Base-by-base conservation (phyloP, 257 asterid species). In the Oldenlandia corymbosa region DNA sequence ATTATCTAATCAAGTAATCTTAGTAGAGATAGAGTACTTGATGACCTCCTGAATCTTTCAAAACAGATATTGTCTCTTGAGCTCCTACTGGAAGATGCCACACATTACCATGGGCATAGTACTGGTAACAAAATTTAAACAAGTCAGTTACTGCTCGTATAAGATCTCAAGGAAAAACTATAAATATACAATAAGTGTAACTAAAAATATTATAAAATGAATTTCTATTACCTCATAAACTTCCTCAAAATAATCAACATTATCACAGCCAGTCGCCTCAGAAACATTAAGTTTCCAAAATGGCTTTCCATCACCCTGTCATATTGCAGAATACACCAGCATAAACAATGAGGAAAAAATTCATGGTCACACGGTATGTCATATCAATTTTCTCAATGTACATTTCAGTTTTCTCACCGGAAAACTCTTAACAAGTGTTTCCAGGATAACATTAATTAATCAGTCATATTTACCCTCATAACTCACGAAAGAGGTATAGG, bases 51-150 rank as follows among this genome's bases (percentile, higher is more conserved):
- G 79, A 79, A 61, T 80, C 83, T 76, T 85, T 89, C 69, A 93
- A 79, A 70, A 68, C 54, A 30, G 66, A 48, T 58, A 93, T 75
- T 12, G 91, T 78, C 41, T 90, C 95, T 60, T 74, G 68, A 67
- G 99, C 94, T 77, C 96, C 96, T 67, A 71, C 71, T 1, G 99
- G 97, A 67, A 93, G 97, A 74, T 76, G 90, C 99, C 97, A 93
- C 1, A 92, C 97, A 65, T 85, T 80, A 16, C 96, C 96, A 76
- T 80, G 85, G 63, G 95, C 97, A 69, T 93, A 90, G 77, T 87
- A 77, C 97, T 92, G 91, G 64, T 20, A 45, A 67, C 60, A 68
- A 47, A 27, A 27, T 39, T 53, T 20, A 32, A 18, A 34, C 66
- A 7, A 64, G 47, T 34, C 26, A 47, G 39, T n/a, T n/a, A 48